These are phyloP conservation scores for Exidia glandulosa DNA, from an alignment of 768 basidiomycete genomes.

Conservation along the genomic window DNA sequence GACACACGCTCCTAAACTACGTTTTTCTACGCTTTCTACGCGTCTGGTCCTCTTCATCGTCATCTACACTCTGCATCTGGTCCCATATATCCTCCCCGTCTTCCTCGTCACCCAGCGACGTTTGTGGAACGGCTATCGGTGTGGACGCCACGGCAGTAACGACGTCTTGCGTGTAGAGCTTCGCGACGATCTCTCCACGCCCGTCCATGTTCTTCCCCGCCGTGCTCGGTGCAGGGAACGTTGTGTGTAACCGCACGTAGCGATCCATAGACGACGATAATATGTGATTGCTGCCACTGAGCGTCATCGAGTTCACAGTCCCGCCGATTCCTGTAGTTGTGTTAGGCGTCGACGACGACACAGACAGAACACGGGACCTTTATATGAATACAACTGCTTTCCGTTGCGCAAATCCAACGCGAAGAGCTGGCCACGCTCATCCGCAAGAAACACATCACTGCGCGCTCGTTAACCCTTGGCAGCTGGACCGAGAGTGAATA, in stretches of 20 bases:
- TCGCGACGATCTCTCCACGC: neutral
- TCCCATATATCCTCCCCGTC: conserved; percentile 62
- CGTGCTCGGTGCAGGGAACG: conserved; percentile 34
- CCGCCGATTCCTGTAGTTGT: conserved; percentile 52
- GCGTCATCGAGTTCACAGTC: conserved; percentile 51
- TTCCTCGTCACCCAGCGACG: conserved; percentile 12
- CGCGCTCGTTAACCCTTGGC: neutral
- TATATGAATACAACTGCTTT: conserved; percentile 49
- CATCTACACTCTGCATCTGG: conserved; percentile 43
- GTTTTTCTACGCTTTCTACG: neutral
- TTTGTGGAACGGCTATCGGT: conserved; percentile 7
- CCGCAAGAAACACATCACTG: conserved; percentile 63
- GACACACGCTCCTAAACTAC: neutral
- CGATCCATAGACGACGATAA: conserved; percentile 57
- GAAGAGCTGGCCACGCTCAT: conserved; percentile 51
- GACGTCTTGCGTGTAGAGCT: conserved; percentile 1
- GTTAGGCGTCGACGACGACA: neutral
- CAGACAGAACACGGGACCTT: conserved; percentile 30
- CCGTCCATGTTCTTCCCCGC: conserved; percentile 1
- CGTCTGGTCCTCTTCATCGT: conserved; percentile 16
- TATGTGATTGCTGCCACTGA: conserved; percentile 18
- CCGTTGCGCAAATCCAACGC: conserved; percentile 65
- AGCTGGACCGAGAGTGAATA: too few relatives aligned
- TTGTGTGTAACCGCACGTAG: conserved; percentile 58
- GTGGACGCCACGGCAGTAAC: neutral